Conservation (phyloP, 352 stramenopile genomes). For the Globisporangium irregulare region DNA sequence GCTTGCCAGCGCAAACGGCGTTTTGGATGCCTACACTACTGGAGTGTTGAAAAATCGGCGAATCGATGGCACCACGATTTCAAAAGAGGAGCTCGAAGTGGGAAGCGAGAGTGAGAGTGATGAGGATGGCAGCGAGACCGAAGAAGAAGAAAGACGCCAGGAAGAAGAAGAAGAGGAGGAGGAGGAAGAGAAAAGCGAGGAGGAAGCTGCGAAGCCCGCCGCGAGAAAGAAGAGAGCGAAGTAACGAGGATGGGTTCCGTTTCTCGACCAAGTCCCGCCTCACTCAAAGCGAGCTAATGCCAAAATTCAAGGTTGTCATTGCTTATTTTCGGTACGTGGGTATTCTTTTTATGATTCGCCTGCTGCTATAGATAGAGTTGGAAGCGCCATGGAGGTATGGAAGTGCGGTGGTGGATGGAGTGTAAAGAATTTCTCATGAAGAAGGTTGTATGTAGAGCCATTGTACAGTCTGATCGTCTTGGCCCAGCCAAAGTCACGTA, state of each 20-base stretch:
- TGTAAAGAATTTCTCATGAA: not conserved
- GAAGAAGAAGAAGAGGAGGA: slow-evolving; percentile 22
- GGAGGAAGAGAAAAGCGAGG: slow-evolving; percentile 1
- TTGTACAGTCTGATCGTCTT: not conserved
- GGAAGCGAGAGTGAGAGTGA: slow-evolving; percentile 17
- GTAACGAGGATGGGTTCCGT: not conserved
- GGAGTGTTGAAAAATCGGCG: slow-evolving; percentile 63
- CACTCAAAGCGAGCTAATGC: not conserved
- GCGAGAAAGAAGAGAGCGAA: slow-evolving; percentile 10
- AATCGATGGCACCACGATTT: slow-evolving; percentile 65
- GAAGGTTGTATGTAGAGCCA: not conserved
- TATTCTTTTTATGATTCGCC: not conserved
- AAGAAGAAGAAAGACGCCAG: slow-evolving; percentile 19
- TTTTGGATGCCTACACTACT: slow-evolving; percentile 57
- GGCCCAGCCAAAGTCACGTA: not conserved
- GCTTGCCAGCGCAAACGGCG: slow-evolving; percentile 47
- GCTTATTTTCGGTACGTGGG: slow-evolving; percentile 6
- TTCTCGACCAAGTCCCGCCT: not conserved
- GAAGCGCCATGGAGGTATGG: not conserved
- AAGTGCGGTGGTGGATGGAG: not conserved
- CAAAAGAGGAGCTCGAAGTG: slow-evolving; percentile 34
- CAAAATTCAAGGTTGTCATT: not conserved
- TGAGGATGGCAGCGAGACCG: slow-evolving; percentile 23
- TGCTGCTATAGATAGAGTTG: slow-evolving; percentile 9
- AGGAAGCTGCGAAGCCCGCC: not conserved